These are phyloP conservation scores for Ophidiomyces ophidiicola DNA, from an alignment of 2,329 filamentous ascomycete species.

Conservation along the genomic window DNA sequence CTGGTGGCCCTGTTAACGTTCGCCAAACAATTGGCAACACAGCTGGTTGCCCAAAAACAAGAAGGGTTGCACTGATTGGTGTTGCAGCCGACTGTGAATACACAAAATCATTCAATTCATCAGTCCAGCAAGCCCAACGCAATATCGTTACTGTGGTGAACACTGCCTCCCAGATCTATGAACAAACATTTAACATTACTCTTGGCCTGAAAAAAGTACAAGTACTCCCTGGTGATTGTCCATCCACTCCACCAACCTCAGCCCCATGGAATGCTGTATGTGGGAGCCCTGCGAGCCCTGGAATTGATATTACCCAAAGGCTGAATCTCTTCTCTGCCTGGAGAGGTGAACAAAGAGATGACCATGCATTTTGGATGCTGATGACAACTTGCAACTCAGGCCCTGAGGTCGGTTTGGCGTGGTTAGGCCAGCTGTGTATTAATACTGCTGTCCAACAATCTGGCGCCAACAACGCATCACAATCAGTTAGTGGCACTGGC, in stretches of 20 bases:
- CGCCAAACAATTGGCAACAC: conserved; percentile 66
- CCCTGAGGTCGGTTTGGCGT: conserved; percentile 75
- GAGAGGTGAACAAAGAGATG: conserved; percentile 65
- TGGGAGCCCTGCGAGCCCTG: conserved; percentile 26
- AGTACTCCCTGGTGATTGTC: conserved; percentile 63
- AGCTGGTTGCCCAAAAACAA: conserved; percentile 73
- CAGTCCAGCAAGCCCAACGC: conserved; percentile 46
- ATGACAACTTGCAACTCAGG: conserved; percentile 68
- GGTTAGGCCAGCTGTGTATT: conserved; percentile 70
- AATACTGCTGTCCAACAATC: conserved; percentile 4
- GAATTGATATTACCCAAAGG: conserved; percentile 57
- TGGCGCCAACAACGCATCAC: conserved; percentile 26
- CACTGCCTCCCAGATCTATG: conserved; percentile 73
- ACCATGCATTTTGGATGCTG: conserved; percentile 85
- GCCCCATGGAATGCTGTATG: conserved; percentile 80
- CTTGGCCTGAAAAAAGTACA: conserved; percentile 79
- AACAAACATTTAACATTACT: conserved; percentile 86
- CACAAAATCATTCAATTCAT: conserved; percentile 55
- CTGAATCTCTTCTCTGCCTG: conserved; percentile 80
- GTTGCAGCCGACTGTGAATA: conserved; percentile 91
- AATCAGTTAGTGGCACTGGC: conserved; percentile 71
- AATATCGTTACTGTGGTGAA: conserved; percentile 81
- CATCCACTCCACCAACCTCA: conserved; percentile 51
- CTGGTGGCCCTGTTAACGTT: conserved; percentile 57
- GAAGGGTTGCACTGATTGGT: conserved; percentile 81